These are phyloP conservation scores for Eucommia ulmoides DNA, from an alignment of 257 asterid species.

Conservation along the genomic window DNA sequence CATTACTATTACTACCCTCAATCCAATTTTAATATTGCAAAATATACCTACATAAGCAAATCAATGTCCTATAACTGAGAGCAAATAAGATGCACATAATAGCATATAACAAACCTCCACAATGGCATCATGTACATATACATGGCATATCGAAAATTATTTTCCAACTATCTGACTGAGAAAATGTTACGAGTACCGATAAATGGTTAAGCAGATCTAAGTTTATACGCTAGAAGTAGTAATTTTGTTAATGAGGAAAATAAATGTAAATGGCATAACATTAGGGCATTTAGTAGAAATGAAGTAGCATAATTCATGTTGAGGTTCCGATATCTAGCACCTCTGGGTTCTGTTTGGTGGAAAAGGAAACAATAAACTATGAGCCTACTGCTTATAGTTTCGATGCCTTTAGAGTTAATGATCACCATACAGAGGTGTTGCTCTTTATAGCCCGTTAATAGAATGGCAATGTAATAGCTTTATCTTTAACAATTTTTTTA, in stretches of 20 bases:
- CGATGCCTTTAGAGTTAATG: too few relatives aligned
- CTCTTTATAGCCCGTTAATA: neutral
- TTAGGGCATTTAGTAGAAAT: neutral
- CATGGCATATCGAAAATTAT: conserved; percentile 85
- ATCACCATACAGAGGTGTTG: neutral
- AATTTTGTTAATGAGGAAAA: neutral
- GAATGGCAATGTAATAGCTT: too few relatives aligned
- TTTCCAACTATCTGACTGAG: conserved; percentile 65
- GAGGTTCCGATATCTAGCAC: too few relatives aligned
- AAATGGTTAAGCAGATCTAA: conserved; percentile 4
- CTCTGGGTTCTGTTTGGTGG: neutral
- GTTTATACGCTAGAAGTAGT: neutral
- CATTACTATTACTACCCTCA: too few relatives aligned
- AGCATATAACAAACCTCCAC: too few relatives aligned
- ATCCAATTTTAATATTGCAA: too few relatives aligned
- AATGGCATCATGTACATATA: conserved; percentile 52
- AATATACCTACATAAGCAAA: too few relatives aligned
- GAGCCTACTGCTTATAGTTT: too few relatives aligned
- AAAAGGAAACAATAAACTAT: too few relatives aligned
- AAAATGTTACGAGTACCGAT: conserved; percentile 65
- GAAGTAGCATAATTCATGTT: neutral
- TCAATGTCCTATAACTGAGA: too few relatives aligned
- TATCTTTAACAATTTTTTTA: too few relatives aligned
- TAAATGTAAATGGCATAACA: neutral
- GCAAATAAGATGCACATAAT: too few relatives aligned